These are phyloP conservation scores for Pichia insulana DNA, from an alignment of 805 yeast genomes.

Conservation along the genomic window DNA sequence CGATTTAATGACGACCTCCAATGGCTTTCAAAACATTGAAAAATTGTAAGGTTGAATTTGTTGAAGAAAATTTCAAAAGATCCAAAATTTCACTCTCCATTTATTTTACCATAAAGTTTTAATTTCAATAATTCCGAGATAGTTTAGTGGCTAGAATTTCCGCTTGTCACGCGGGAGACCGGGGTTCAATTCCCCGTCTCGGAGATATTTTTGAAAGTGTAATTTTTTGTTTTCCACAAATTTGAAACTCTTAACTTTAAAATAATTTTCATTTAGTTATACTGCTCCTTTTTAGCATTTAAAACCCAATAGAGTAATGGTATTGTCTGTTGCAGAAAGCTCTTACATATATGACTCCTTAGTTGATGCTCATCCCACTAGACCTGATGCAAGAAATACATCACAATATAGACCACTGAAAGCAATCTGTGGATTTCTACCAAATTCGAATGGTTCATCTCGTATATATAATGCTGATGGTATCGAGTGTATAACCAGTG, in stretches of 20 bases:
- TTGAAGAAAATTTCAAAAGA: no score
- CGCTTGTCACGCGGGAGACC: slow-evolving; percentile 39
- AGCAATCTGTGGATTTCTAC: slow-evolving; percentile 70
- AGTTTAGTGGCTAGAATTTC: slow-evolving; percentile 35
- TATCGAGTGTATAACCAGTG: slow-evolving; percentile 84
- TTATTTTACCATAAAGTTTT: no score
- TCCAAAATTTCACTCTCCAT: no score
- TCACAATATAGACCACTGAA: slow-evolving; percentile 82
- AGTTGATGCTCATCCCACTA: slow-evolving; percentile 41
- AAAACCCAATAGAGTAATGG: slow-evolving; percentile 32
- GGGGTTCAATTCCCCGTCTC: slow-evolving; percentile 37
- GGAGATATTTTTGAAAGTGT: slow-evolving; percentile 21
- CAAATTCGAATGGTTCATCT: slow-evolving; percentile 88
- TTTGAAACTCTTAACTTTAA: background rate
- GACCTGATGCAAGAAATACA: slow-evolving; percentile 79
- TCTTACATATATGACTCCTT: slow-evolving; percentile 72
- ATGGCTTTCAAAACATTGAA: no score
- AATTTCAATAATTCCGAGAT: slow-evolving; percentile 24
- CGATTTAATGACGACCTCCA: no score
- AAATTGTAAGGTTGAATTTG: no score
- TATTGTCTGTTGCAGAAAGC: slow-evolving; percentile 67
- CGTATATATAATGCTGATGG: slow-evolving; percentile 83
- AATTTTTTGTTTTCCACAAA: background rate
- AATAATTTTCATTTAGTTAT: background rate
- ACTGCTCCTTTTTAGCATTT: background rate